Evolutionary conservation across 1,139 yeast species (phyloP), one percentile per base, ranked within the genome.

Genomic region (Magnusiomyces magnusii): DNA sequence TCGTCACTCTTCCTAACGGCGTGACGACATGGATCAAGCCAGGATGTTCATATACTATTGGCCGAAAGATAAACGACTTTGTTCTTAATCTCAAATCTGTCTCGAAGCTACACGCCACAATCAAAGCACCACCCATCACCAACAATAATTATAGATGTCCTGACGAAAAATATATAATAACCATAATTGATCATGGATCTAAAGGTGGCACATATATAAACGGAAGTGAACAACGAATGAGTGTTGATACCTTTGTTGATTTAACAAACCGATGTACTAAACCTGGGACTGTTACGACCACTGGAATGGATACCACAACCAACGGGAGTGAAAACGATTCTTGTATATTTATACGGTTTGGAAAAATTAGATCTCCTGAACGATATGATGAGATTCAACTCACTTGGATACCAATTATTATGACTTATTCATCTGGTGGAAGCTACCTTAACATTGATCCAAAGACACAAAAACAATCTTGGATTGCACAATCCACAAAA

Each of bases 321-420:
- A 21, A 7, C 27, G 27, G 27, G 3, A 21, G 5, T 44, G 49
- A 44, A 5, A 23, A 19, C 10, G 23, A 50, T 19, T 23, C 41
- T 10, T 50, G n/a, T 21, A 24, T 50, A 15, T 50, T 28, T 50
- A 15, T 50, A 28, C 39, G 19, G 10, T 50, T 28, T 50, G 53
- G 39, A n/a, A 50, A 31, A 31, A 50, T 50, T 5, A 50, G 21
- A 28, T 27, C 53, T 5, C 24, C 24, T 19, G 41, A 50, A 5
- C 19, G 36, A 28, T 28, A 28, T 5, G 41, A 50, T 19, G 53
- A 50, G 31, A 50, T 50, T n/a, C 53, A 50, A 50, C 41, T 50
- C 7, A 28, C 53, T 21, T 50, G 53, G 53, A 31, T 50, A 7
- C 53, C 53, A n/a, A 27, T 50, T 9, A 31, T 50, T 17, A 19